Evolutionary conservation across 192 early-diverging fungal species (phyloP), one percentile per base, ranked within the genome.

Genomic region (Mortierella claussenii): DNA sequence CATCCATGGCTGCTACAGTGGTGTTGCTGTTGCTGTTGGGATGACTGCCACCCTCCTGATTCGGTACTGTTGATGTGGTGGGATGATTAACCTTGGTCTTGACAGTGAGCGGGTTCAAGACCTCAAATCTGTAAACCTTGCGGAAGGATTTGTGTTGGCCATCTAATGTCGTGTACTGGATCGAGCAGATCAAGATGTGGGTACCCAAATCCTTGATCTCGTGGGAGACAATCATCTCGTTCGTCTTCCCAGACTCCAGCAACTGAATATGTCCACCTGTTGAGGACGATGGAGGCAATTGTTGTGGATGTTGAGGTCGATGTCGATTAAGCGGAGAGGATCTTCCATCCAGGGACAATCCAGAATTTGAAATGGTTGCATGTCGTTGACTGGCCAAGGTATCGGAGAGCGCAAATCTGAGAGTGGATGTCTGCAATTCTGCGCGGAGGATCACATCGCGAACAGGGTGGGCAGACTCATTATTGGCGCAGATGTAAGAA

Each of bases 61-160:
- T 57, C 20, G 55, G 69, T 50, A 49, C n/a, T n/a, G 51, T 42
- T 6, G 52, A 23, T 8, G 65, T n/a, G 15, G 69, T 50, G 62
- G 94, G 76, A 28, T 91, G 90, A 81, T 98, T 96, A 46, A 98
- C 89, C 61, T 97, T 97, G 11, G 97, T 98, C 79, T 97, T 98
- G 51, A 98, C 97, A 11, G 94, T 87, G 33, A 98, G 85, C 42
- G 97, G 97, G 78, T 98, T 98, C 45, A 93, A 73, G 17, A 97
- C 97, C 83, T 97, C 94, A 76, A 98, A 98, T 64, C 95, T 96
- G 87, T 94, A 98, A 68, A 95, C 95, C 69, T 95, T 95, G 48
- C 94, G 87, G 76, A 98, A 90, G 30, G 79, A 84, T 30, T 90
- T 89, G 53, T 85, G 84, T 59, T 88, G 84, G 26, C 88, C 86